phyloP scores from a whole-genome alignment of 2,329 filamentous ascomycete genomes.

The Arthrobotrys sinensis region DNA sequence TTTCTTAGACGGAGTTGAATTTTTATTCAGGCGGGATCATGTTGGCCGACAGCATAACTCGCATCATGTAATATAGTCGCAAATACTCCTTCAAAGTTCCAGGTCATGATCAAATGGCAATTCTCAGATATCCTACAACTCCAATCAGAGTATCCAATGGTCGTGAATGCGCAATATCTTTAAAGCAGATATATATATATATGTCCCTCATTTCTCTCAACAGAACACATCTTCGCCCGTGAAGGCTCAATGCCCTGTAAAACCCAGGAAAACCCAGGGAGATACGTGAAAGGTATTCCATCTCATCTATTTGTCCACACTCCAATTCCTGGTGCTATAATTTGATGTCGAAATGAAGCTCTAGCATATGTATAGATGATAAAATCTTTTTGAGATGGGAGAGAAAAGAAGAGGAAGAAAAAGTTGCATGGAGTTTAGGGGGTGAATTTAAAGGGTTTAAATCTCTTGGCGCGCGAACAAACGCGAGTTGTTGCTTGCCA shows the following conservation, averaged over 20 bases:
- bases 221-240: conserved; percentile 54
- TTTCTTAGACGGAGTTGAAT: conserved; percentile 59
- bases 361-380: conserved; percentile 62
- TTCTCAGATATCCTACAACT: neutral
- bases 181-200: neutral
- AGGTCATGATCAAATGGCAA: neutral
- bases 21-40: conserved; percentile 28
- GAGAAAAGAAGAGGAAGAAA: conserved; percentile 34
- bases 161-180: neutral
- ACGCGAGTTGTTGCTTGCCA: conserved; percentile 11
- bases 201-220: conserved; percentile 60
- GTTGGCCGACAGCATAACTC: conserved; percentile 41
- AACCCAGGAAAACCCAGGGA: conserved; percentile 43
- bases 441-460: conserved; percentile 19
- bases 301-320: conserved; percentile 62
- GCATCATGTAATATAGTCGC: conserved; percentile 51
- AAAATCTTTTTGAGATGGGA: conserved; percentile 59
- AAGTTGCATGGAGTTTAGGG: neutral
- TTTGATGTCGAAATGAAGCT: conserved; percentile 59
- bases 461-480: conserved; percentile 36
- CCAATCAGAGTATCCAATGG: neutral
- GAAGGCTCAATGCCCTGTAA: conserved; percentile 49
- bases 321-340: conserved; percentile 59
- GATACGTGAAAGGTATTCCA: conserved; percentile 61
- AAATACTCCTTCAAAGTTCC: conserved; percentile 14